Conservation (phyloP, 106 monocot genomes). For the Dioscorea alata region DNA sequence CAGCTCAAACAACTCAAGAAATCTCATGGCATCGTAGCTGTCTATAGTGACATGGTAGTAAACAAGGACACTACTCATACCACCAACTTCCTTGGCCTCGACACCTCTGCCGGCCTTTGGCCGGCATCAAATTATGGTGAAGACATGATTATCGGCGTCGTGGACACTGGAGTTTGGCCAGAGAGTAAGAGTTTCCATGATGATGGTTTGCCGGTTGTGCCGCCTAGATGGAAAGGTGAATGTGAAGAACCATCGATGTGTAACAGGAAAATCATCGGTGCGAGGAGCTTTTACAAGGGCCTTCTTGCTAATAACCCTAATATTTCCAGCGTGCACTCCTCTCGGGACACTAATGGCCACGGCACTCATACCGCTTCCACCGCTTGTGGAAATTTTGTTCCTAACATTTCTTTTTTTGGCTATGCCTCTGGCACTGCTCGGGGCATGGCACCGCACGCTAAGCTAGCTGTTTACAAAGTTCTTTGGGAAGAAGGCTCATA, state of each 20-base stretch:
- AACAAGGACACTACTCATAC: slow-evolving; percentile 52
- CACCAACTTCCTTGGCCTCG: slow-evolving; percentile 42
- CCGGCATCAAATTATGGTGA: slow-evolving; percentile 24
- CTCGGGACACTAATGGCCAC: slow-evolving; percentile 64
- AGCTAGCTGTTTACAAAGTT: slow-evolving; percentile 61
- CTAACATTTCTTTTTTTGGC: slow-evolving; percentile 44
- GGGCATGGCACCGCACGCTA: slow-evolving; percentile 59
- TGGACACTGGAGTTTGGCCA: slow-evolving; percentile 39
- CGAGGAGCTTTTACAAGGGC: slow-evolving; percentile 48
- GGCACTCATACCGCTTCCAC: slow-evolving; percentile 92
- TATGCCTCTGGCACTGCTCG: slow-evolving; percentile 43
- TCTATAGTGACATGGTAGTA: slow-evolving; percentile 20
- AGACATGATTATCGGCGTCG: slow-evolving; percentile 25
- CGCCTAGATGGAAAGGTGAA: slow-evolving; percentile 38
- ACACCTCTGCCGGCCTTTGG: slow-evolving; percentile 28
- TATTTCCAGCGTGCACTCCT: slow-evolving; percentile 31
- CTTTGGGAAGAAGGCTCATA: slow-evolving; percentile 33
- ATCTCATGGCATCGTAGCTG: slow-evolving; percentile 30
- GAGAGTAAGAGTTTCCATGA: slow-evolving; percentile 42
- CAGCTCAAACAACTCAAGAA: slow-evolving; percentile 29
- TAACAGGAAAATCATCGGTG: slow-evolving; percentile 69
- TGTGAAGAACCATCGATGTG: slow-evolving; percentile 41
- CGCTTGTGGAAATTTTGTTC: slow-evolving; percentile 38
- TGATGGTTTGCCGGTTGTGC: slow-evolving; percentile 29
- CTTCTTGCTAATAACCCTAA: slow-evolving; percentile 26